Evolutionary conservation across 768 basidiomycete species (phyloP), one percentile per base, ranked within the genome.

Genomic region (Fomitopsis serialis): DNA sequence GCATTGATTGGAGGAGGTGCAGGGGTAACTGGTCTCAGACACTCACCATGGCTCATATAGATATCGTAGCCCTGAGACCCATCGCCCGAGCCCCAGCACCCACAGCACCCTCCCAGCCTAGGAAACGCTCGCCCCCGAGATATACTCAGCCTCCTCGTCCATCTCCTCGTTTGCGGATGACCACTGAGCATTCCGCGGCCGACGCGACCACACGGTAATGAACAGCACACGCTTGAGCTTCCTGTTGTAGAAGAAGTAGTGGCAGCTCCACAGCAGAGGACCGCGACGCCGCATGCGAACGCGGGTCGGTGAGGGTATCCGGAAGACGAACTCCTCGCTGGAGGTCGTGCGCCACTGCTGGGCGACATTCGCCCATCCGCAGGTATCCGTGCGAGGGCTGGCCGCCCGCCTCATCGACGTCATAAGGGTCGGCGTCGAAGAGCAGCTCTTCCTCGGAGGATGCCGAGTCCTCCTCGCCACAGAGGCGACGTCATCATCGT

Each of bases 211-310:
- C 21, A 92, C 84, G 1, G 92, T 88, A 54, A 97, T 80, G 72
- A 96, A 98, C 52, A 98, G 71, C 62, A 98, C 82, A 21, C 95
- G 84, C 74, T 95, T 97, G 71, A 85, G 73, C 74, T 92, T 95
- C 63, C 87, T 81, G 76, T 94, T 96, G 63, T 92, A 75, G 74
- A 98, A 96, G 77, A 98, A 98, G 87, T 92, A 96, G 67, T 96
- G 92, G 11, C 91, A 92, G 32, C 91, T 94, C 95, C 95, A 98
- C 7, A 98, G 77, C 53, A 98, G 72, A 3, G 92, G 87, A 17
- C 92, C 91, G 19, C 82, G 78, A 57, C 84, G 65, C 25, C 71
- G 80, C 63, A 78, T 81, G 50, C 79, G 63, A 52, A 79, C 72
- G 58, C 74, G 75, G 49, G 43, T 44, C 61, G 24, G 70, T 59